A percentile compares a stretch with the other conserved stretches of the same genome.
These are phyloP conservation scores for Xerocomellus chrysenteron DNA, from an alignment of 768 basidiomycete species.

Conservation along the genomic window DNA sequence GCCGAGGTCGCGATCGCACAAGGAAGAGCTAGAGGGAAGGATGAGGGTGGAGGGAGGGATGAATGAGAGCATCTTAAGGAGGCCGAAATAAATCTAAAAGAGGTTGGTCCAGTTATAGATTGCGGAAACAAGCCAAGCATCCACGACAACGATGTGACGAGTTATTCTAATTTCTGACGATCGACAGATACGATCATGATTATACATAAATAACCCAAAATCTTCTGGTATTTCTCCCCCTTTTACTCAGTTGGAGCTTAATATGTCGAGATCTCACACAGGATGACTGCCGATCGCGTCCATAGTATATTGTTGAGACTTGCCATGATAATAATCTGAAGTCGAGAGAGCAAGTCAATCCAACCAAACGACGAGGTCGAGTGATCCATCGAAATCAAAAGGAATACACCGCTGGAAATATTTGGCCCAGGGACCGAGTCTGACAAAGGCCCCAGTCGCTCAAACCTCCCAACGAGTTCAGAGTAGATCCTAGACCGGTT, in stretches of 20 bases:
- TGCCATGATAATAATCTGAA: too few relatives aligned
- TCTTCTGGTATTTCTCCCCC: too few relatives aligned
- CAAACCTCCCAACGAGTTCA: neutral
- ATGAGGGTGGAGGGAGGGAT: constrained; percentile 32
- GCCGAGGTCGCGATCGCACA: constrained; percentile 43
- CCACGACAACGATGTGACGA: neutral
- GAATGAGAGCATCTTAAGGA: neutral
- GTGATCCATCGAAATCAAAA: too few relatives aligned
- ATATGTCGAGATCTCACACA: too few relatives aligned
- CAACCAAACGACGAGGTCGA: too few relatives aligned
- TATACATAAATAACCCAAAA: neutral
- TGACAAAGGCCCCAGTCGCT: neutral
- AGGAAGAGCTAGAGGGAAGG: constrained; percentile 37
- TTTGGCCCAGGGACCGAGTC: neutral
- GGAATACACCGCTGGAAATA: too few relatives aligned
- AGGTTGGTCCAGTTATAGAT: neutral
- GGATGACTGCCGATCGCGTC: too few relatives aligned
- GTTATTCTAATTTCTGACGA: neutral
- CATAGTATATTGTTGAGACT: too few relatives aligned
- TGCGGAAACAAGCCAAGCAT: neutral
- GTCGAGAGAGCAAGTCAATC: too few relatives aligned
- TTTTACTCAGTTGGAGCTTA: too few relatives aligned
- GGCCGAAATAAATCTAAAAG: neutral
- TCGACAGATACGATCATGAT: neutral
- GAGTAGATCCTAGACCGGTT: neutral